Base-by-base conservation (phyloP, 106 monocot species). In the Allium fistulosum region DNA sequence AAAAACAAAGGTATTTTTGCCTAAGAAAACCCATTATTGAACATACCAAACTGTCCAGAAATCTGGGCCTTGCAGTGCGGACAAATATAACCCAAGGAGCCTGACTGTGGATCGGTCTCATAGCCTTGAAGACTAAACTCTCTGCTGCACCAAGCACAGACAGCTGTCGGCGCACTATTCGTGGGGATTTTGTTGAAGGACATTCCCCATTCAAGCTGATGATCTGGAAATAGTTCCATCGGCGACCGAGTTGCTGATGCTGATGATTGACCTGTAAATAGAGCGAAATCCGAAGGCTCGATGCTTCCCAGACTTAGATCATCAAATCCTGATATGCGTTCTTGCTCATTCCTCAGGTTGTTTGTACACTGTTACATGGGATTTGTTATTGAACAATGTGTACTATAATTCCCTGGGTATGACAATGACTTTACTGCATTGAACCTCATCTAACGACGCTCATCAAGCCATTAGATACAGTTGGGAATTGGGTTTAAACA, bases 121-220 rank as follows among this genome's bases (percentile, higher is more conserved):
- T 57, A 17, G 13, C 70, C 74, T 8, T 80, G 75, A 27, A 79
- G 81, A 48, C 69, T 72, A 66, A 86, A 86, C 66, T 93, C 80
- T 6, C 75, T 53, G 57, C 60, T 76, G 69, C 93, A 93, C 93
- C 93, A 93, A 58, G 88, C 81, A 58, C 93, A 93, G 16, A 79
- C 72, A 46, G 72, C 72, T 13, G 75, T 70, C 13, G 78, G 17
- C 57, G 67, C 63, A 51, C 56, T 59, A 17, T 57, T 53, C 8
- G 17, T 57, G 66, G 59, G 67, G 49, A 77, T 85, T 7, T 58
- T 74, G 15, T 72, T 59, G 45, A 69, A 63, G 15, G 87, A 67
- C 22, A 83, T 50, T 59, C 71, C 77, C 92, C 88, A 88, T 26
- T 63, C 82, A 49, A 88, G 68, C 59, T 83, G 80, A 46, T 70